These are phyloP conservation scores for Exophiala aquamarina DNA, from an alignment of 2,329 filamentous ascomycete genomes.

Conservation along the genomic window DNA sequence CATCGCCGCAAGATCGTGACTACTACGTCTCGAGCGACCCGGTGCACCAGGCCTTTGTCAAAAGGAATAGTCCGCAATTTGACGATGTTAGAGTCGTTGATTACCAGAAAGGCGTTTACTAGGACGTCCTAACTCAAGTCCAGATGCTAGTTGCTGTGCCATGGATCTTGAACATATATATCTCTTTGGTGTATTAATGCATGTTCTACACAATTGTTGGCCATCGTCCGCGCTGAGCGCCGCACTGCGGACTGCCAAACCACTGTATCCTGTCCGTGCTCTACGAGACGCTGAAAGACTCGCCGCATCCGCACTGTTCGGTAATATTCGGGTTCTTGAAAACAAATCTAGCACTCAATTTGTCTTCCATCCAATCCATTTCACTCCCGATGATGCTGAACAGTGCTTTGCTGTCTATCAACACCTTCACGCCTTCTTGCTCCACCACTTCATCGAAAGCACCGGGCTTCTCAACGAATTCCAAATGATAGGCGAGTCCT, in stretches of 20 bases:
- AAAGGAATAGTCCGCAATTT: constrained; percentile 40
- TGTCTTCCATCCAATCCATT: constrained; percentile 99
- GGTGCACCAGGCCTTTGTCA: constrained; percentile 61
- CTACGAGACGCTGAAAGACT: constrained; percentile 80
- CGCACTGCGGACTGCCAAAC: too few relatives aligned
- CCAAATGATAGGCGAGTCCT: constrained; percentile 86
- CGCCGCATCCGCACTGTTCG: constrained; percentile 93
- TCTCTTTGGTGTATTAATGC: too few relatives aligned
- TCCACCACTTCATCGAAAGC: constrained; percentile 89
- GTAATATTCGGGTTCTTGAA: constrained; percentile 99
- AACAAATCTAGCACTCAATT: constrained; percentile 85
- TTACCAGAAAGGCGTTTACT: constrained; percentile 57
- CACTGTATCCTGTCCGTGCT: not conserved
- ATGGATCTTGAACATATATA: too few relatives aligned
- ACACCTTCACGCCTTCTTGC: constrained; percentile 91
- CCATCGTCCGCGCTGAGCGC: constrained; percentile 3
- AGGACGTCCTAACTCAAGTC: too few relatives aligned
- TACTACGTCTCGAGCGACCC: constrained; percentile 69
- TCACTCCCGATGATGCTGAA: constrained; percentile 98
- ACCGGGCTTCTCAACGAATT: constrained; percentile 90
- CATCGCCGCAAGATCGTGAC: constrained; percentile 61
- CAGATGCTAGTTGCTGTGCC: too few relatives aligned
- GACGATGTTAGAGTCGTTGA: constrained; percentile 61
- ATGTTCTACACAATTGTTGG: too few relatives aligned
- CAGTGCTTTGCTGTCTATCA: constrained; percentile 95